Conservation (phyloP, 2,329 filamentous ascomycete genomes). For the Colletotrichum orchidophilum region DNA sequence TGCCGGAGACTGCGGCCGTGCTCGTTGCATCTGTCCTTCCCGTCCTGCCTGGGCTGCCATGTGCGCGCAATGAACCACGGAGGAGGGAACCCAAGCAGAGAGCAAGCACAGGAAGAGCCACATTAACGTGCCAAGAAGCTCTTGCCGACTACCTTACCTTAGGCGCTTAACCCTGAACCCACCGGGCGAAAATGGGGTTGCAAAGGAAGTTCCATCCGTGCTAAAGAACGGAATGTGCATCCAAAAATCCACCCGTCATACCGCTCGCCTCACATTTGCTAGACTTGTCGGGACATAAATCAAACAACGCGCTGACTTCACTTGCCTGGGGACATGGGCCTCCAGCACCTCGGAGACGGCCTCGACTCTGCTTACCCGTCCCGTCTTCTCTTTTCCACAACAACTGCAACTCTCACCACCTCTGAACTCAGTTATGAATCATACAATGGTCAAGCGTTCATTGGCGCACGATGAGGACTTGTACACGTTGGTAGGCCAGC, state of each 20-base stretch:
- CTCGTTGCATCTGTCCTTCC: constrained; percentile 1
- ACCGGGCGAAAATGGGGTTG: constrained; percentile 3
- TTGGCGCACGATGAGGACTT: neutral
- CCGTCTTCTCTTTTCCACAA: neutral
- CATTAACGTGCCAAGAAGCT: constrained; percentile 19
- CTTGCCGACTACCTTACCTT: constrained; percentile 17
- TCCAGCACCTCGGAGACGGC: neutral
- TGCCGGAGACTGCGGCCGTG: constrained; percentile 25
- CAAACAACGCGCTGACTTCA: neutral
- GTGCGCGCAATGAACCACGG: constrained; percentile 6
- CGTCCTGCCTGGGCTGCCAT: constrained; percentile 15
- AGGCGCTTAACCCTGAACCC: constrained; percentile 6
- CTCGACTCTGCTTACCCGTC: neutral
- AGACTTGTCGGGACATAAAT: neutral
- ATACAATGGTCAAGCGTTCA: neutral
- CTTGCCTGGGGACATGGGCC: neutral
- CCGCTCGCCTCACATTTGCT: neutral
- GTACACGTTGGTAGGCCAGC: neutral
- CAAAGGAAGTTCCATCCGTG: constrained; percentile 6
- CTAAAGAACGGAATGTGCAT: constrained; percentile 24
- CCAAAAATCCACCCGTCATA: constrained; percentile 15
- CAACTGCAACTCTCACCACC: neutral
- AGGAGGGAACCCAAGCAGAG: neutral
- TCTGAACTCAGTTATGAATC: neutral
- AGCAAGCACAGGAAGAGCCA: constrained; percentile 3